These are phyloP conservation scores for Gliomastix tumulicola DNA, from an alignment of 2,329 filamentous ascomycete genomes.

Conservation along the genomic window DNA sequence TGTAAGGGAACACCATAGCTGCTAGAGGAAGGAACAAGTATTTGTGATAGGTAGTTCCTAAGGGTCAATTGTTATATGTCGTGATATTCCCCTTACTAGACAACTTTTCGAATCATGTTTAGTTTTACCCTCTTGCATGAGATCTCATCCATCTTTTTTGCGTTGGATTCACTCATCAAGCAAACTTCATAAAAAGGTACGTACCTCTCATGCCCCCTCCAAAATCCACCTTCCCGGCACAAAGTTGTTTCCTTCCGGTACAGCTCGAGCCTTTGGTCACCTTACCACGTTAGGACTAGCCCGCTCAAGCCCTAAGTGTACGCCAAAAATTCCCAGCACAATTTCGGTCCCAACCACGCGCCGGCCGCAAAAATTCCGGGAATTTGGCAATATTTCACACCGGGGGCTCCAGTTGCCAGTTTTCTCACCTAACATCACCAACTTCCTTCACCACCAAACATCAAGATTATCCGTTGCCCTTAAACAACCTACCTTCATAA, in stretches of 20 bases:
- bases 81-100: too few species aligned
- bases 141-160: too few species aligned
- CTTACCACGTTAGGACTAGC: constrained; percentile 14
- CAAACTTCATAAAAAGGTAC: constrained; percentile 3
- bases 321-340: constrained; percentile 15
- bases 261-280: not conserved
- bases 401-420: constrained; percentile 6
- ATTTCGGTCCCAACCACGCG: constrained; percentile 10
- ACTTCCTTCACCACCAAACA: constrained; percentile 9
- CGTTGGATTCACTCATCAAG: too few species aligned
- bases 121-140: too few species aligned
- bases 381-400: constrained; percentile 8
- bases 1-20: constrained; percentile 53
- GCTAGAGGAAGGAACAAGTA: constrained; percentile 5
- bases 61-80: too few species aligned
- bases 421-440: constrained; percentile 10
- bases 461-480: constrained; percentile 54
- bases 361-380: too few species aligned
- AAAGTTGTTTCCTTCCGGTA: too few species aligned
- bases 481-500: constrained; percentile 96
- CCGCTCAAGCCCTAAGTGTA: constrained; percentile 26
- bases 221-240: too few species aligned
- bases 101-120: too few species aligned
- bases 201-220: constrained; percentile 1
- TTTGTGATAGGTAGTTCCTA: too few species aligned